Evolutionary conservation across 179 eudicot species (phyloP).

Genomic region (Silene coronaria): DNA sequence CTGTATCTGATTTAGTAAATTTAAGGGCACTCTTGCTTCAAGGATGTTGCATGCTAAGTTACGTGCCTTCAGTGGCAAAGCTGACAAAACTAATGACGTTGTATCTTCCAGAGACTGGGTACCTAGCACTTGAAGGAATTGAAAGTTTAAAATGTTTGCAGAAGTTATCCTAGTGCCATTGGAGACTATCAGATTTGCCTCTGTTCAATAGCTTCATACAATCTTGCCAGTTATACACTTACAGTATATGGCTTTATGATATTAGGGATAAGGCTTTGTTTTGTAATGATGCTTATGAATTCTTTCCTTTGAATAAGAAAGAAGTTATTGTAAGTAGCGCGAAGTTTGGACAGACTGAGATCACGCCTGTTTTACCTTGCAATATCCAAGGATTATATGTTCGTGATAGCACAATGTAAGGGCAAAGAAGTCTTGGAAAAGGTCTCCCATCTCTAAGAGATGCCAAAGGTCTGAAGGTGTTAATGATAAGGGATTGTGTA

Average conservation of each 20-base stretch:
- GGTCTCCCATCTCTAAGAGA: not conserved
- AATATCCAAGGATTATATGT: too few relatives aligned
- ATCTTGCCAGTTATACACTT: not conserved
- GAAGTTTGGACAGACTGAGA: not conserved
- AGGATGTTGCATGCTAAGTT: not conserved
- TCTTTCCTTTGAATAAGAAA: not conserved
- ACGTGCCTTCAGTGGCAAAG: slow-evolving; percentile 18
- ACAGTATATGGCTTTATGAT: not conserved
- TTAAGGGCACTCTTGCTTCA: slow-evolving; percentile 14
- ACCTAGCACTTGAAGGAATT: slow-evolving; percentile 7
- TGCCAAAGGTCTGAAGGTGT: not conserved
- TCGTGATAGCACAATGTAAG: not conserved
- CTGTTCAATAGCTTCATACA: slow-evolving; percentile 6
- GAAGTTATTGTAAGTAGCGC: not conserved
- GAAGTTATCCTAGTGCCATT: not conserved
- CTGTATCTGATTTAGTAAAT: slow-evolving; percentile 13
- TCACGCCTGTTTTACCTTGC: not conserved
- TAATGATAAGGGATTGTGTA: not conserved
- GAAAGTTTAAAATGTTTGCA: slow-evolving; percentile 12
- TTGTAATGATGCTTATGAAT: not conserved
- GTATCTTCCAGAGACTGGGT: not conserved
- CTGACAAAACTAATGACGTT: slow-evolving; percentile 14
- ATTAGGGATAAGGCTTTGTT: not conserved
- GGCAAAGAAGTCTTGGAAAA: not conserved
- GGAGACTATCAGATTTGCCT: slow-evolving; percentile 5